Evolutionary conservation across 306 rosid species (phyloP), one percentile per base, ranked within the genome.

Genomic region (Prunus fruticosa): DNA sequence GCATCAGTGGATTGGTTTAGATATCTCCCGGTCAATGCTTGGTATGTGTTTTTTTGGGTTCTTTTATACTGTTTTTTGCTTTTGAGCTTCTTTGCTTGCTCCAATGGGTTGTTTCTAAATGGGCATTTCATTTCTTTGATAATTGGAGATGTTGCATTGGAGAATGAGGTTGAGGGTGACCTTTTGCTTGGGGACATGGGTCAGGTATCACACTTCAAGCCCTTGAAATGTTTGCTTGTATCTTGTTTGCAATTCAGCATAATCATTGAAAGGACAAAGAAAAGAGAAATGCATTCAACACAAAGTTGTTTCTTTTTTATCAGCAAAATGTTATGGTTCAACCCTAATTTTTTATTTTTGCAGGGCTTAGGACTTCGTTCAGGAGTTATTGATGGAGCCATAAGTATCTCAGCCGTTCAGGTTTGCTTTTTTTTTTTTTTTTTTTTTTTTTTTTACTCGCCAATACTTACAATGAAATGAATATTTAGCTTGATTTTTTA

Each of bases 381-480:
- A 45, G 97, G 97, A 74, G 90, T 94, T 64, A 82, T 94, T 78
- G 98, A 94, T 70, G 97, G 98, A 56, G 96, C 91, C 71, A 92
- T 94, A 78, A 90, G 98, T 78, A 92, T 94, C 78, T 94, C 98
- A 3, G 98, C 97, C 2, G 90, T 95, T 82, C 97, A 92, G 97
- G 98, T 95, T 69, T 72, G 58, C 63, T 76, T 78, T 80, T 52
- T 11, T 20, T 53, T 57, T 69, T 65, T 2, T 1, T 0, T 0
- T 12, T 47, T 12, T 8, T 3, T 9, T 2, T 0, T 49, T 3
- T 5, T 11, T 49, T 13, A 49, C 16, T 49, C 53, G 23, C 53
- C 9, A 19, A 11, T 46, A 5, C 19, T 30, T 8, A n/a, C 53
- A 18, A 28, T 1, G 22, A 52, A 52, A 52, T 52, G 10, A 19